These are phyloP conservation scores for Rhytidhysteron rufulum DNA, from an alignment of 2,329 filamentous ascomycete species.

Conservation along the genomic window DNA sequence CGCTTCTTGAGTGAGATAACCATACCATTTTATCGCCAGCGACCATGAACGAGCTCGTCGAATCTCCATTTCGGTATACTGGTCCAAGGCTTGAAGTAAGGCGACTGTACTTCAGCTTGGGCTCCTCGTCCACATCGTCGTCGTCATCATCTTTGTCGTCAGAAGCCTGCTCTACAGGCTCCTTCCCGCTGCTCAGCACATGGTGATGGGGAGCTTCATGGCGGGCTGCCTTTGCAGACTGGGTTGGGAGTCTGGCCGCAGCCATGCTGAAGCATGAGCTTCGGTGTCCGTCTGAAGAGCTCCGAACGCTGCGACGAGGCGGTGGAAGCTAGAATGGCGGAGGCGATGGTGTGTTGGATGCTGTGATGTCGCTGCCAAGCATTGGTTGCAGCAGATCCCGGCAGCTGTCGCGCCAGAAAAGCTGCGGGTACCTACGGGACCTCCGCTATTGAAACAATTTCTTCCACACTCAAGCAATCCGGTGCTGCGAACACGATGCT, in stretches of 20 bases:
- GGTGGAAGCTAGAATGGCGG: slow-evolving; percentile 17
- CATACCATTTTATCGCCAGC: slow-evolving; percentile 94
- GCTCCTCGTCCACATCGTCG: slow-evolving; percentile 89
- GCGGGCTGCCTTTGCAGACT: slow-evolving; percentile 41
- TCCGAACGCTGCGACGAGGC: slow-evolving; percentile 13
- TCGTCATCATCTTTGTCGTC: slow-evolving; percentile 56
- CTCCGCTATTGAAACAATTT: slow-evolving; percentile 5
- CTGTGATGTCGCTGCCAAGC: slow-evolving; percentile 29
- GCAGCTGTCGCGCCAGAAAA: neutral
- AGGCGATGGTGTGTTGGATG: slow-evolving; percentile 14
- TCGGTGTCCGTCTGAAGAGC: slow-evolving; percentile 18
- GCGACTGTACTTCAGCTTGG: slow-evolving; percentile 86
- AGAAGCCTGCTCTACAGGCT: slow-evolving; percentile 19
- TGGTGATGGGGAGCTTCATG: slow-evolving; percentile 40
- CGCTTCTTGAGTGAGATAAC: no score
- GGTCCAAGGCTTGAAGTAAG: slow-evolving; percentile 74
- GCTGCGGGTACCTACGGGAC: neutral
- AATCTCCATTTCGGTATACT: slow-evolving; percentile 92
- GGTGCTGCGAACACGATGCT: slow-evolving; percentile 14
- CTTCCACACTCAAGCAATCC: neutral
- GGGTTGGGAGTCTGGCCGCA: slow-evolving; percentile 32
- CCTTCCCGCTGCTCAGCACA: slow-evolving; percentile 19
- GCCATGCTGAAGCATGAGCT: slow-evolving; percentile 40
- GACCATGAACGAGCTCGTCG: slow-evolving; percentile 85
- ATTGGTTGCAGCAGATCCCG: slow-evolving; percentile 6